A percentile compares a stretch with the other conserved stretches of the same genome.
These are phyloP conservation scores for Aspergillus proliferans DNA, from an alignment of 2,329 filamentous ascomycete species.

Conservation along the genomic window DNA sequence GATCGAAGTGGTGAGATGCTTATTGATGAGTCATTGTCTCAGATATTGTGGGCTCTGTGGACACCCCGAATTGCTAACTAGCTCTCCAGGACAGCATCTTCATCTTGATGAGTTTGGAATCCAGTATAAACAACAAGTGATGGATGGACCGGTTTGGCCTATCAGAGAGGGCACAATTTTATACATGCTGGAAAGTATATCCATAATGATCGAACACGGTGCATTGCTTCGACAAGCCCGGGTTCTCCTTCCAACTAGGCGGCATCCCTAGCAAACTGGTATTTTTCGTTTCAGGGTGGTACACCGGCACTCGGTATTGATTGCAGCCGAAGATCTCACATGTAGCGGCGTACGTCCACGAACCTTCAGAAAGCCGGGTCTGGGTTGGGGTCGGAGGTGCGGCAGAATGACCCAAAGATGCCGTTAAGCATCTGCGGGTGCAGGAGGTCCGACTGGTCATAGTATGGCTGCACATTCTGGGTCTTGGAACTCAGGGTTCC, in stretches of 20 bases:
- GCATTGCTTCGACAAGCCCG: slow-evolving; percentile 12
- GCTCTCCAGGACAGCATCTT: background rate
- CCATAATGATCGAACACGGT: slow-evolving; percentile 18
- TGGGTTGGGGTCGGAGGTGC: slow-evolving; percentile 16
- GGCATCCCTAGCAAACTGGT: slow-evolving; percentile 13
- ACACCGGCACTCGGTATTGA: slow-evolving; percentile 10
- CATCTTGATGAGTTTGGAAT: too few species aligned
- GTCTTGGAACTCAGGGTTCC: slow-evolving; percentile 21
- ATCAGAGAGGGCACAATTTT: too few species aligned
- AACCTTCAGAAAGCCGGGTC: slow-evolving; percentile 8
- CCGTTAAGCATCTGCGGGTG: slow-evolving; percentile 21
- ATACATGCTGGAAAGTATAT: slow-evolving; percentile 19
- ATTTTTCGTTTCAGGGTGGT: slow-evolving; percentile 4
- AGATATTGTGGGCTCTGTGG: too few species aligned
- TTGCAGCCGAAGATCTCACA: slow-evolving; percentile 8
- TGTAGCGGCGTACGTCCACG: slow-evolving; percentile 16
- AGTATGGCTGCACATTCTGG: slow-evolving; percentile 17
- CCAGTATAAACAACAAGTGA: too few species aligned
- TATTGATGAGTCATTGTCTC: too few species aligned
- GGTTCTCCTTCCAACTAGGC: slow-evolving; percentile 9
- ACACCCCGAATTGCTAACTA: too few species aligned
- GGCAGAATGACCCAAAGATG: slow-evolving; percentile 19
- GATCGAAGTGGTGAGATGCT: too few species aligned
- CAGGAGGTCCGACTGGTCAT: slow-evolving; percentile 10
- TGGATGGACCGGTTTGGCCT: too few species aligned